Base-by-base conservation (phyloP, 495 filamentous ascomycete species). In the Aspergillus sparsus region DNA sequence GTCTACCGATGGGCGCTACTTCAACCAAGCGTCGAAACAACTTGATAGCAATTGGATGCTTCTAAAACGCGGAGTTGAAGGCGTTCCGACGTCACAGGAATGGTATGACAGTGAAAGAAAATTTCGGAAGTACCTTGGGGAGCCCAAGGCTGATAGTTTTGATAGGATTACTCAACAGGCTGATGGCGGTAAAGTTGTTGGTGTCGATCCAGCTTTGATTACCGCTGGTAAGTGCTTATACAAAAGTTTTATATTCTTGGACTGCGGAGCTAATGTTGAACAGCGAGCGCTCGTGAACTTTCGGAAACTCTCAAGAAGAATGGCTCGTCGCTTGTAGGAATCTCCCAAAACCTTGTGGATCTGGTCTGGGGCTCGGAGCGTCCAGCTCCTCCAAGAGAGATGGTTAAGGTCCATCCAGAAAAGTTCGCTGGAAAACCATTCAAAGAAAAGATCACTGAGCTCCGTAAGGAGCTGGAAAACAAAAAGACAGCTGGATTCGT, bases 1-100 rank as follows among this genome's bases (percentile, higher is more conserved):
- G 41, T 89, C 93, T 21, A 99, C 95, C 33, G 95, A 99, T 72
- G 95, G 95, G 21, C 88, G 95, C 45, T 99, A 99, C 75, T 98
- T 98, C 80, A 98, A 97, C 76, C 95, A 99, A 74, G 95, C 95
- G 49, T 78, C 86, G 47, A 89, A 94, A 66, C 93, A 99, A 72
- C 83, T 99, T 37, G 95, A 98, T 69, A 79, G 71, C 62, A 97
- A 97, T 72, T 99, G 95, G 95, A 71, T 82, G 41, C 83, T 99
- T 10, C 77, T 99, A 65, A 99, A 97, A 79, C 89, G 93, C 67
- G 95, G 95, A 6, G 75, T 96, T 15, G 89, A 92, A 65, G 92
- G 96, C 71, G 92, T 97, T 32, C 93, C 91, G 7, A 97, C 93
- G 3, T 98, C 94, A 91, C 92, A 97, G 72, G 95, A 99, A 73